These are phyloP conservation scores for Ichthyophthirius multifiliis DNA, from an alignment of 169 alveolate genomes.

Conservation along the genomic window DNA sequence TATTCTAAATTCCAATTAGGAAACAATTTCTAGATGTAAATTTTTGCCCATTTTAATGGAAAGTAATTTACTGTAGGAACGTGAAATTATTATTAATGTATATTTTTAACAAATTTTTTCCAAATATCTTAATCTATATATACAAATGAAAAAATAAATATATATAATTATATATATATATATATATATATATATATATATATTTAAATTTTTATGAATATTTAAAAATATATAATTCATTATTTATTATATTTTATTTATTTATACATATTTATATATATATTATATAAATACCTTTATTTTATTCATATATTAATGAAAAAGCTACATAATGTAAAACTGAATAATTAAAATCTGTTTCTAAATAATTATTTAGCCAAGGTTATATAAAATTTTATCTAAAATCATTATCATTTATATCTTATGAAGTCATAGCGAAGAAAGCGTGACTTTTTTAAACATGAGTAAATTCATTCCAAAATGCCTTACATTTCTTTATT, in stretches of 20 bases:
- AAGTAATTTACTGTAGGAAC: not conserved
- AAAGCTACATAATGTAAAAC: not conserved
- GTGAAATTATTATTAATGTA: not conserved
- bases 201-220: too few species aligned
- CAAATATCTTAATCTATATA: not conserved
- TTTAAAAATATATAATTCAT: too few species aligned
- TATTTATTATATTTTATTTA: too few species aligned
- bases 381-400: constrained; percentile 2
- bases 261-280: not conserved
- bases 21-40: not conserved
- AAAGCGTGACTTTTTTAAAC: not conserved
- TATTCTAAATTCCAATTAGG: not conserved
- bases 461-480: not conserved
- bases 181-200: too few species aligned
- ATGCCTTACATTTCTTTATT: not conserved
- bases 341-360: not conserved
- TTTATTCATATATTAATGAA: not conserved
- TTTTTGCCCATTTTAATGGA: not conserved
- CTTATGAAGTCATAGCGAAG: not conserved
- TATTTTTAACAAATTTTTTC: constrained; percentile 2
- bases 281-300: not conserved
- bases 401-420: not conserved
- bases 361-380: not conserved
- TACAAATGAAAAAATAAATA: too few species aligned
- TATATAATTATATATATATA: too few species aligned